These are phyloP conservation scores for Phytophthora colocasiae DNA, from an alignment of 352 stramenopile genomes.

Conservation along the genomic window DNA sequence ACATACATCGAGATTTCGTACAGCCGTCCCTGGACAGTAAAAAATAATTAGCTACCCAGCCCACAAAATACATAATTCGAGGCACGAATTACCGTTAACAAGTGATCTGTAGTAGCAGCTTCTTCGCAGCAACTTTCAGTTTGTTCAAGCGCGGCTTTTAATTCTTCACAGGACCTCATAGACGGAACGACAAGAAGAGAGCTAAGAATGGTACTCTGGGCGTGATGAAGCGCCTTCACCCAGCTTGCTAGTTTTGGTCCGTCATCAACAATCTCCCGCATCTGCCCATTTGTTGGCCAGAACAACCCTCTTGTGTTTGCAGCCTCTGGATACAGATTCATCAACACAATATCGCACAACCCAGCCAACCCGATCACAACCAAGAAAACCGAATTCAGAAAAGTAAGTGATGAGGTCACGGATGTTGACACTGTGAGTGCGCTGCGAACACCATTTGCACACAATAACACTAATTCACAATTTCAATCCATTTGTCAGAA, in stretches of 20 bases:
- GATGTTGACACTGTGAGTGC: constrained; percentile 70
- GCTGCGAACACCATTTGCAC: constrained; percentile 62
- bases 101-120: constrained; percentile 27
- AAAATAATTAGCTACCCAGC: neutral
- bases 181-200: constrained; percentile 41
- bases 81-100: constrained; percentile 38
- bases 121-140: constrained; percentile 38
- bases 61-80: neutral
- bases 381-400: constrained; percentile 52
- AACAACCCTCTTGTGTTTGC: constrained; percentile 2
- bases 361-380: constrained; percentile 24
- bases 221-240: constrained; percentile 40
- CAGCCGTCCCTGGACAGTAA: constrained; percentile 39
- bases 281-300: constrained; percentile 32
- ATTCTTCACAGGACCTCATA: constrained; percentile 36
- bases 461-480: constrained; percentile 51
- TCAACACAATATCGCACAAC: constrained; percentile 10
- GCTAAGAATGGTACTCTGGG: constrained; percentile 30
- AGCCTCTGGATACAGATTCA: constrained; percentile 12
- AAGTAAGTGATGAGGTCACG: constrained; percentile 50
- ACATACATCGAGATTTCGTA: constrained; percentile 44
- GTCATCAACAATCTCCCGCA: constrained; percentile 24
- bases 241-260: constrained; percentile 27
- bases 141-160: constrained; percentile 31
- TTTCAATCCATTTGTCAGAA: constrained; percentile 1